phyloP scores from a whole-genome alignment of 208 protist genomes.

The Angomonas ambiguus region DNA sequence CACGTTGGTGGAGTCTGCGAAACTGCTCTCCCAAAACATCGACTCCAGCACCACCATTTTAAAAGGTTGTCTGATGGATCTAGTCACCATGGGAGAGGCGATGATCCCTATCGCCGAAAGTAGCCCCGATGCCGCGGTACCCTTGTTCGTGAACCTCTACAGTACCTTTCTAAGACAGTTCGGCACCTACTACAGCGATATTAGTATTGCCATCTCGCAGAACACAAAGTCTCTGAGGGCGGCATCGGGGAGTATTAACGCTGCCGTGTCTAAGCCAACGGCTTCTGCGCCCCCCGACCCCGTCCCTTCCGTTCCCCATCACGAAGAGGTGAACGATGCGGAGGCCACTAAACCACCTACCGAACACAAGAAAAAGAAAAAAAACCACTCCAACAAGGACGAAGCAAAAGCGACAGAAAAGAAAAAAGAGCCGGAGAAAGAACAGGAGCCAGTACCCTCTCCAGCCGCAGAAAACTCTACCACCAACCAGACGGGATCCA shows the following conservation, averaged over 20 bases:
- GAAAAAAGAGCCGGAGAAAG: not conserved
- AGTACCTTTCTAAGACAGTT: slow-evolving; percentile 53
- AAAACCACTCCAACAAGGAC: slow-evolving; percentile 6
- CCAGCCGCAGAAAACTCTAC: slow-evolving; percentile 2
- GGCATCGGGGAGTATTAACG: slow-evolving; percentile 17
- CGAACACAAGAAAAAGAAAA: slow-evolving; percentile 13
- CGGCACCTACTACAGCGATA: slow-evolving; percentile 33
- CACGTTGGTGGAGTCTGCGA: slow-evolving; percentile 5
- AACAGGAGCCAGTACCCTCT: not conserved
- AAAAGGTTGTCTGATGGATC: slow-evolving; percentile 45
- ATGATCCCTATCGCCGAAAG: slow-evolving; percentile 53
- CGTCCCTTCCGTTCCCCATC: not conserved
- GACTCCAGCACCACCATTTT: slow-evolving; percentile 20
- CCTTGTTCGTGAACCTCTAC: slow-evolving; percentile 67
- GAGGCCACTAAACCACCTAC: not conserved
- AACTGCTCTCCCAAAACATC: slow-evolving; percentile 19
- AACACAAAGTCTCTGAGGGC: slow-evolving; percentile 25
- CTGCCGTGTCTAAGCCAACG: not conserved
- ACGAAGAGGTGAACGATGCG: not conserved
- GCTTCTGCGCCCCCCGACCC: not conserved
- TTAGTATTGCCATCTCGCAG: slow-evolving; percentile 17
- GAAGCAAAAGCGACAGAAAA: not conserved
- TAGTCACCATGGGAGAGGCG: slow-evolving; percentile 58
- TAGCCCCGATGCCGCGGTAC: slow-evolving; percentile 34
- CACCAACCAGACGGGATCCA: not conserved